Conservation (phyloP, 1,139 yeast genomes). For the Hyphopichia pseudoburtonii region DNA sequence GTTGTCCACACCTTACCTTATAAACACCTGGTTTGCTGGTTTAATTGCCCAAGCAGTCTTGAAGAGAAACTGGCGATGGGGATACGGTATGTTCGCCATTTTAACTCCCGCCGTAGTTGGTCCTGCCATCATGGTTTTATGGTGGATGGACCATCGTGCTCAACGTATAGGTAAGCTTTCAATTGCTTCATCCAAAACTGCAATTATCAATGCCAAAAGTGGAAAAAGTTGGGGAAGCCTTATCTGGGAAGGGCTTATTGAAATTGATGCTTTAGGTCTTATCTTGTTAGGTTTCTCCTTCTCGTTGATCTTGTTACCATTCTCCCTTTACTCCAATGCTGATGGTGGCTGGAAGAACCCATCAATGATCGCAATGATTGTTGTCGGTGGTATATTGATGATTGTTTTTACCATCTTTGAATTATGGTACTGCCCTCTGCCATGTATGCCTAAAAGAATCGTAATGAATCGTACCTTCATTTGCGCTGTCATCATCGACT, state of each 20-base stretch:
- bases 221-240: background rate
- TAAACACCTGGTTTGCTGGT: conserved; percentile 34
- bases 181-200: conserved; percentile 5
- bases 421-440: conserved; percentile 25
- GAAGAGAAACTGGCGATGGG: conserved; percentile 34
- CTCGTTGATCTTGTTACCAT: conserved; percentile 27
- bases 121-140: conserved; percentile 27
- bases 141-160: conserved; percentile 25
- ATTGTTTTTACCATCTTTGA: conserved; percentile 25
- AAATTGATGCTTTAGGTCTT: conserved; percentile 28
- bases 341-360: conserved; percentile 31
- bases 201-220: conserved; percentile 1
- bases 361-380: conserved; percentile 37
- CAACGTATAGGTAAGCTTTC: conserved; percentile 12
- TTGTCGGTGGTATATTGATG: conserved; percentile 30
- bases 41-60: conserved; percentile 26
- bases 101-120: conserved; percentile 28
- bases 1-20: conserved; percentile 26
- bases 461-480: conserved; percentile 31
- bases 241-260: conserved; percentile 18
- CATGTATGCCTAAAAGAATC: conserved; percentile 32
- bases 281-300: conserved; percentile 28
- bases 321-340: conserved; percentile 26
- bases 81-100: conserved; percentile 37
- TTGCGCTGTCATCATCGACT: conserved; percentile 25